These are phyloP conservation scores for Adansonia digitata DNA, from an alignment of 345 rosid genomes.

Conservation along the genomic window DNA sequence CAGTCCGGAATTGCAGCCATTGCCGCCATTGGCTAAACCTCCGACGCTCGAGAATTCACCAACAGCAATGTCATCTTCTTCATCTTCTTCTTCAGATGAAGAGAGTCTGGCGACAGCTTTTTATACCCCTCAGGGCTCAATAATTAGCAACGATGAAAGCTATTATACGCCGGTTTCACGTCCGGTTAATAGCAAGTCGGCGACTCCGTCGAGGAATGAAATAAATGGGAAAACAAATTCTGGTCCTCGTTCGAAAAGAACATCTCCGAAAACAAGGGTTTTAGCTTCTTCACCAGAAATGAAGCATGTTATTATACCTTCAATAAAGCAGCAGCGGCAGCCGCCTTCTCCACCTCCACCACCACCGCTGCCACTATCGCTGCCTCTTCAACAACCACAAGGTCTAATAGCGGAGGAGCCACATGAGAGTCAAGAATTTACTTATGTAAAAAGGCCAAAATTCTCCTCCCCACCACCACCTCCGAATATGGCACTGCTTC, in stretches of 20 bases:
- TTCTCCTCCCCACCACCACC: constrained; percentile 84
- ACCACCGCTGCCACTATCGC: constrained; percentile 23
- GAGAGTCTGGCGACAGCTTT: constrained; percentile 57
- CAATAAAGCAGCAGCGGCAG: constrained; percentile 48
- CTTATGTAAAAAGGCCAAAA: too few relatives aligned
- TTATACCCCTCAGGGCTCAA: constrained; percentile 78
- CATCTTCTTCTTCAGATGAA: constrained; percentile 50
- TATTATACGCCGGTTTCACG: constrained; percentile 56
- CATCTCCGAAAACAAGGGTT: constrained; percentile 67
- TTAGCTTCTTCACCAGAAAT: constrained; percentile 74
- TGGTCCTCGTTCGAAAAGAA: constrained; percentile 75
- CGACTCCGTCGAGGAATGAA: constrained; percentile 9
- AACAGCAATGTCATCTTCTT: constrained; percentile 34
- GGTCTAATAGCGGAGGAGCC: constrained; percentile 4
- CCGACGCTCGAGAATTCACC: constrained; percentile 43
- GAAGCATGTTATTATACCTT: constrained; percentile 80
- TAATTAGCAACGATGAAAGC: constrained; percentile 59
- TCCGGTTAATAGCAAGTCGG: constrained; percentile 22
- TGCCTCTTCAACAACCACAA: constrained; percentile 5
- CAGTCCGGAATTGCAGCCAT: constrained; percentile 92
- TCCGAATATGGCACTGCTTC: constrained; percentile 79
- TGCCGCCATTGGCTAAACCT: constrained; percentile 66
- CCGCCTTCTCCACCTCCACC: constrained; percentile 21
- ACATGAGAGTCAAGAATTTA: too few relatives aligned
- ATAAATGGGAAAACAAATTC: constrained; percentile 19